A percentile compares a stretch with the other conserved stretches of the same genome.
Conservation (phyloP, 352 stramenopile genomes). For the Globisporangium paddicum region DNA sequence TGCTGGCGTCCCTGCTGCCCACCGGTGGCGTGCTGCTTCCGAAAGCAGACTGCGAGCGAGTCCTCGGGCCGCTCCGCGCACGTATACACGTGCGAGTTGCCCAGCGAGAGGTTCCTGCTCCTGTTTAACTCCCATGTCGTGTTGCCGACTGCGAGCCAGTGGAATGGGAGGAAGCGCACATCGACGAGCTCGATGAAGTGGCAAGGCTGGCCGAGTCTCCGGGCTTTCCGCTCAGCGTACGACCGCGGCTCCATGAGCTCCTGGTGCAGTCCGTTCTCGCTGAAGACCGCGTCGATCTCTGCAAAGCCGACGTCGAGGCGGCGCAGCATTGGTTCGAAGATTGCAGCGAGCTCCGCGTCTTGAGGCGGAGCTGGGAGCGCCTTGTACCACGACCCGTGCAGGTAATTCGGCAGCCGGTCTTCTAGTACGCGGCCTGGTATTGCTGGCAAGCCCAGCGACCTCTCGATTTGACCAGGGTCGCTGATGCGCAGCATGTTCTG, state of each 20-base stretch:
- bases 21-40: not conserved
- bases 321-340: conserved; percentile 3
- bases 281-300: conserved; percentile 3
- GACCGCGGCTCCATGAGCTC: conserved; percentile 6
- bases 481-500: not conserved
- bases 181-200: conserved; percentile 8
- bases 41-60: conserved; percentile 6
- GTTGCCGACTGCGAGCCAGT: not conserved
- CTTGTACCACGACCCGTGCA: not conserved
- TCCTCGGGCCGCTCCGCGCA: not conserved
- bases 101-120: not conserved
- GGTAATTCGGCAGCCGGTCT: not conserved
- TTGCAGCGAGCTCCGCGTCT: not conserved
- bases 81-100: not conserved
- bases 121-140: conserved; percentile 3
- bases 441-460: not conserved
- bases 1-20: not conserved
- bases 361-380: not conserved
- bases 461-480: not conserved
- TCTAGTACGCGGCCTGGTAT: not conserved
- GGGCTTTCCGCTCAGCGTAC: conserved; percentile 6
- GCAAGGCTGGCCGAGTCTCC: not conserved
- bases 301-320: conserved; percentile 3
- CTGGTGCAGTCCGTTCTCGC: conserved; percentile 8
- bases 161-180: conserved; percentile 3